Base-by-base conservation (phyloP, 2,329 filamentous ascomycete genomes). In the Pleomassaria siparia region DNA sequence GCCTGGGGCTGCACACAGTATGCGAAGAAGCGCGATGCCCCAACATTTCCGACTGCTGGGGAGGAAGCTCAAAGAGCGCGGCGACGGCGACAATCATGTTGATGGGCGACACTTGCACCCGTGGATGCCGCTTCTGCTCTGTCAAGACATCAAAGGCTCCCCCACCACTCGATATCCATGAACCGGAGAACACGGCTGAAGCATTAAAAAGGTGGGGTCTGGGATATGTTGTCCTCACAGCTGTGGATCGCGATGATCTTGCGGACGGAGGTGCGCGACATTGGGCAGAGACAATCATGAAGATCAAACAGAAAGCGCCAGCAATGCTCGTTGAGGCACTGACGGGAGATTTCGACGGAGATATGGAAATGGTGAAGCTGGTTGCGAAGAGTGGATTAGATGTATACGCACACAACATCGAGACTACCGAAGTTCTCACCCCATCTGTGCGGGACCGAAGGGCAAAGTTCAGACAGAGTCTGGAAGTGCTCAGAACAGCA, bases 51-150 rank as follows among this genome's bases (percentile, higher is more conserved):
- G 92, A 97, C 70, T 99, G 94, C 77, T 99, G 94, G 94, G 94
- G 94, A 52, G 94, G 94, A 26, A 84, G 80, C 66, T 84, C 87
- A 70, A 96, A 96, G 76, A 86, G 84, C 56, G 87, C 90, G 21
- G 94, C 94, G 4, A 99, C 94, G 25, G 94, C 94, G 2, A 99
- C 94, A 10, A 97, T 99, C 72, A 99, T 99, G 94, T 77, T 99
- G 40, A 97, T 97, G 91, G 94, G 94, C 55, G 94, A 99, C 72
- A 97, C 92, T 8, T 99, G 94, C 74, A 99, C 94, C 15, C 83
- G 94, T 50, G 94, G 92, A 15, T 99, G 94, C 74, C 84, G 94
- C 44, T 99, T 99, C 78, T 99, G 94, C 80, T 90, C 87, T 56
- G 94, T 99, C 43, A 97, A 97, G 80, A 99, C 94, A 2, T 86